phyloP scores from a whole-genome alignment of 2,329 filamentous ascomycete species.

The Fusarium incarnatum region DNA sequence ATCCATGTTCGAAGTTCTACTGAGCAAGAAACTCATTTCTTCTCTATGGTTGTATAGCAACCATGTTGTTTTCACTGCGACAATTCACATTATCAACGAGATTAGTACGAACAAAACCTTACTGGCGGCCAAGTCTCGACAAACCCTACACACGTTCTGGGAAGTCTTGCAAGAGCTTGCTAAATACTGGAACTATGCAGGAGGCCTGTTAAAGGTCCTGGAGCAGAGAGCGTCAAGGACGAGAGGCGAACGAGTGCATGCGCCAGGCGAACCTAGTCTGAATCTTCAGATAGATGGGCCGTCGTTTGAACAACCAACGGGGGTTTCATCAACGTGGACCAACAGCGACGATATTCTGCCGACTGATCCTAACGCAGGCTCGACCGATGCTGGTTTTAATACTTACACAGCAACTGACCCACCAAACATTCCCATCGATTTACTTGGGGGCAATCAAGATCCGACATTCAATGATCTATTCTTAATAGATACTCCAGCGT shows the following conservation, averaged over 20 bases:
- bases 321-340: background rate
- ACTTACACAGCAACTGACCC: background rate
- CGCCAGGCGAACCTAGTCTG: background rate
- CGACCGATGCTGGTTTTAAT: background rate
- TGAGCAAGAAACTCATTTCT: background rate
- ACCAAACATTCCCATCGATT: background rate
- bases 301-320: background rate
- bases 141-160: background rate
- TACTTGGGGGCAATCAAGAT: background rate
- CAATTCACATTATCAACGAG: slow-evolving; percentile 13
- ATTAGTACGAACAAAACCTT: background rate
- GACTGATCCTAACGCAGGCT: rapidly evolving
- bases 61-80: slow-evolving; percentile 13
- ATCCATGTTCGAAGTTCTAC: slow-evolving; percentile 8
- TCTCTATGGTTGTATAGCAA: slow-evolving; percentile 21
- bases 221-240: slow-evolving; percentile 4
- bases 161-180: background rate
- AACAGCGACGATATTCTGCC: rapidly evolving
- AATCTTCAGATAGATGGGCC: background rate
- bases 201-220: background rate
- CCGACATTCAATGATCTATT: background rate
- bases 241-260: background rate
- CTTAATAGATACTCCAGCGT: background rate
- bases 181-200: slow-evolving; percentile 16
- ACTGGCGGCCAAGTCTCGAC: slow-evolving; percentile 5